Percentiles rank a stretch among this genome's conserved stretches.
These are phyloP conservation scores for Halocafeteria seosinensis DNA, from an alignment of 108 stramenopile genomes.

Conservation along the genomic window DNA sequence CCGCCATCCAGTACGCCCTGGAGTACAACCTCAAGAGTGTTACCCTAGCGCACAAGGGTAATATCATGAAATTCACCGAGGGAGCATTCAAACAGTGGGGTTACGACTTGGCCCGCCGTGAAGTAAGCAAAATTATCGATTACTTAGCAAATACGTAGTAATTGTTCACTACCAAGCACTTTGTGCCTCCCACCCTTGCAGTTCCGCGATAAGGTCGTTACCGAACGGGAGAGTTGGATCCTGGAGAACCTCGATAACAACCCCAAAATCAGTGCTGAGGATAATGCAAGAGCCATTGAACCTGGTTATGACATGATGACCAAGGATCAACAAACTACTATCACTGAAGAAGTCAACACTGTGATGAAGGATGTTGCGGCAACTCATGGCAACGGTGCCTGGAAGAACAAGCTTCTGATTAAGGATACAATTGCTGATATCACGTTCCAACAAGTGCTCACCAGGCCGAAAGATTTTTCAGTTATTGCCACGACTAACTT, in stretches of 20 bases:
- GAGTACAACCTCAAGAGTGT: slow-evolving; percentile 2
- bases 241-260: slow-evolving; percentile 12
- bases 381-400: slow-evolving; percentile 16
- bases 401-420: slow-evolving; percentile 13
- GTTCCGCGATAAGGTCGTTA: slow-evolving; percentile 15
- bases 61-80: slow-evolving; percentile 24
- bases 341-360: slow-evolving; percentile 1
- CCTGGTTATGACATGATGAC: slow-evolving; percentile 23
- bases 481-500: slow-evolving; percentile 13
- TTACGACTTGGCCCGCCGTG: slow-evolving; percentile 1
- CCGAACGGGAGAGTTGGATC: slow-evolving; percentile 19
- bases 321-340: slow-evolving; percentile 2
- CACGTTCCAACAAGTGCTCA: slow-evolving; percentile 18
- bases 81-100: slow-evolving; percentile 14
- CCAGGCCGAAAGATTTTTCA: slow-evolving; percentile 3
- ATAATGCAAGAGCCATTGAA: slow-evolving; percentile 12
- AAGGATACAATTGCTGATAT: slow-evolving; percentile 14
- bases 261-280: neutral
- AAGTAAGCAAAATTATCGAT: too few relatives aligned
- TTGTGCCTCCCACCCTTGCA: too few relatives aligned
- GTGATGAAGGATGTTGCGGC: neutral
- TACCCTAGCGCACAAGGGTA: slow-evolving; percentile 19
- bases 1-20: slow-evolving; percentile 17
- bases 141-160: too few relatives aligned
- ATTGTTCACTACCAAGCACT: too few relatives aligned